Evolutionary conservation across 1,284 basidiomycete species (phyloP).

Genomic region (Rhodofomes roseus): DNA sequence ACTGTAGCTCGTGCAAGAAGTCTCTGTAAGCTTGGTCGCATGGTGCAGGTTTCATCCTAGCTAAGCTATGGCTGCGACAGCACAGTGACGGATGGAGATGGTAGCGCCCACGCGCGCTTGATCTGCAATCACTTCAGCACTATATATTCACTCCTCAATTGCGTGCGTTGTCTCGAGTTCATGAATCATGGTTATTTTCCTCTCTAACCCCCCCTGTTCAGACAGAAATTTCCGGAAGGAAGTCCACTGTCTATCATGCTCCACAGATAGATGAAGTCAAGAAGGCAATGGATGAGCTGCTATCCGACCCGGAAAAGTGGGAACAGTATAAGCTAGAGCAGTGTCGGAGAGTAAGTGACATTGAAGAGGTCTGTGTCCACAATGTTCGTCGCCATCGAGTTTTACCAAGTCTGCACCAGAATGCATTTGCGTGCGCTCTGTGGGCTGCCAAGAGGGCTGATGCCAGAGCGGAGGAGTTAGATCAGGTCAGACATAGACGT

Average conservation of each 20-base stretch:
- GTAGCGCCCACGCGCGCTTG: not conserved
- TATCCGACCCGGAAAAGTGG: not conserved
- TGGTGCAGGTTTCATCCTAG: not conserved
- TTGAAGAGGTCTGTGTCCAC: not conserved
- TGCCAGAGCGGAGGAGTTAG: not conserved
- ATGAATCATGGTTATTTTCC: too few relatives aligned
- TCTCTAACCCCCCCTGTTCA: too few relatives aligned
- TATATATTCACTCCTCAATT: not conserved
- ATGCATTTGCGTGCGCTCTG: not conserved
- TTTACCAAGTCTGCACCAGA: not conserved
- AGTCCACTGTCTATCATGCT: not conserved
- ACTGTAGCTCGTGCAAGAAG: conserved; percentile 4
- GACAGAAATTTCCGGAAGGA: too few relatives aligned
- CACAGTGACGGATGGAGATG: too few relatives aligned
- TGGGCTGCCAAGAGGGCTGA: not conserved
- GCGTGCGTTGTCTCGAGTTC: not conserved
- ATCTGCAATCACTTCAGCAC: not conserved
- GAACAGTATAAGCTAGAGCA: not conserved
- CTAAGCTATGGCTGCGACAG: not conserved
- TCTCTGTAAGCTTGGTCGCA: not conserved
- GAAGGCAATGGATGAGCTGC: not conserved
- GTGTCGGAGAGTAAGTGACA: not conserved
- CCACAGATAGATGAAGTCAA: not conserved
- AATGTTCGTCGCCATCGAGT: not conserved
- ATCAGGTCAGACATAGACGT: not conserved